Base-by-base conservation (phyloP, 306 rosid genomes). In the Crataegus laevigata region DNA sequence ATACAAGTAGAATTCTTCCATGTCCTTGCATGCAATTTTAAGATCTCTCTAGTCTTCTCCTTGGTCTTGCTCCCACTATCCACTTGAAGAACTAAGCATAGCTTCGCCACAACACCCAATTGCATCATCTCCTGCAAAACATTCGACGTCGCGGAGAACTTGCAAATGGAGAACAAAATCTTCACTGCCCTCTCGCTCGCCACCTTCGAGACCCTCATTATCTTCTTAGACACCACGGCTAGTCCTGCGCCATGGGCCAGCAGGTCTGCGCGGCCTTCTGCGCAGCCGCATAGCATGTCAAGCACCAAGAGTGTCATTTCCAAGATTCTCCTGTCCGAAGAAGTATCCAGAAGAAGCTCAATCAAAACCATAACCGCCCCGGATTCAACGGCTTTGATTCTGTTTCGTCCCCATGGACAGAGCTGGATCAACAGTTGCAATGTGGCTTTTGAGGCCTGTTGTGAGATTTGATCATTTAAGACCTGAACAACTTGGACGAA, bases 211-310 rank as follows among this genome's bases (percentile, higher is more conserved):
- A 94, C 87, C 77, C 98, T 87, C 34, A 94, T 69, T 63, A 91
- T 89, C 88, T 88, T 90, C 87, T 91, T 94, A 0, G 94, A 82
- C 24, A 94, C 91, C 8, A 90, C 73, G 0, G 94, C 94, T 6
- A 94, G 5, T 11, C 98, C 97, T 0, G 94, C 97, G 0, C 84
- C 91, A 25, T 94, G 98, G 3, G 54, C 58, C 68, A 94, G 18
- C 22, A 94, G 57, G 72, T 87, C 90, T 6, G 91, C 96, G 0
- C 98, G 79, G 3, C 97, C 98, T 30, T 94, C 96, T 0, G 98
- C 96, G 19, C 90, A 77, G 34, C 89, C 88, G 38, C 97, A 90
- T 0, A 86, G 34, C 28, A 73, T 76, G 74, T 94, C 98, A 80
- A 90, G 59, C 8, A 77, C 62, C 57, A 82, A 77, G 9, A 94